A percentile compares a stretch with the other conserved stretches of the same genome.
phyloP scores from a whole-genome alignment of 1,284 basidiomycete genomes.

The Malassezia equina region DNA sequence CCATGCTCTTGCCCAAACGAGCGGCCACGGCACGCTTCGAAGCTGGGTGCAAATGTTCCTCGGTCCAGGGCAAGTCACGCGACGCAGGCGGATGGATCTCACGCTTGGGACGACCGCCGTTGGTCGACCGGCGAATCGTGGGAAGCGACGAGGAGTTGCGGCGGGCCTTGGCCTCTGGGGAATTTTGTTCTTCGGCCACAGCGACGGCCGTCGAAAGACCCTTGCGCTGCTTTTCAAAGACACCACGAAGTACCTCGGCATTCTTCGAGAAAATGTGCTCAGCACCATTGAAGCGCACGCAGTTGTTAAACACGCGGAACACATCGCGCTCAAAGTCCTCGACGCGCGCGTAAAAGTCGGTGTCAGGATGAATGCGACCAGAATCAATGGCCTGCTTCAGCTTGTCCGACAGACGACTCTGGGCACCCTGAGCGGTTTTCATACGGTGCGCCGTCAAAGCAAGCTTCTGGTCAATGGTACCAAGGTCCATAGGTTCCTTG shows the following conservation, averaged over 20 bases:
- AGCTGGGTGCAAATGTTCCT: constrained; percentile 49
- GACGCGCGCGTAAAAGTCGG: constrained; percentile 29
- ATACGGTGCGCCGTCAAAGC: constrained; percentile 34
- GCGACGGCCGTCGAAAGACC: constrained; percentile 22
- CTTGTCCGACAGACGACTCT: constrained; percentile 29
- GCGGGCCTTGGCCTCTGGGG: constrained; percentile 50
- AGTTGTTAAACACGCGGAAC: constrained; percentile 70
- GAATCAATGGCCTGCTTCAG: constrained; percentile 26
- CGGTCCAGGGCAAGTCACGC: constrained; percentile 76
- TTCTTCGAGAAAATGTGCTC: constrained; percentile 70
- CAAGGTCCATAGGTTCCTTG: constrained; percentile 85
- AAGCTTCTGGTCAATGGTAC: constrained; percentile 78
- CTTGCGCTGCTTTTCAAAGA: constrained; percentile 72
- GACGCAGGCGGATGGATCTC: constrained; percentile 91
- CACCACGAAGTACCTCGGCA: constrained; percentile 69
- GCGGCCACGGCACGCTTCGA: constrained; percentile 15
- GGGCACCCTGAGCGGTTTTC: constrained; percentile 20
- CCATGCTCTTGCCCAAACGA: constrained; percentile 25
- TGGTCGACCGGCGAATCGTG: constrained; percentile 59
- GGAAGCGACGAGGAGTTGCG: constrained; percentile 67
- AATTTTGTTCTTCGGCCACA: constrained; percentile 51
- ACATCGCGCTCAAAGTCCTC: constrained; percentile 39
- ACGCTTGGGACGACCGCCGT: constrained; percentile 74
- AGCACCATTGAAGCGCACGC: constrained; percentile 75
- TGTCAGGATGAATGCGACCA: constrained; percentile 23